Conservation (phyloP, 345 rosid species). For the Cardiospermum halicacabum region DNA sequence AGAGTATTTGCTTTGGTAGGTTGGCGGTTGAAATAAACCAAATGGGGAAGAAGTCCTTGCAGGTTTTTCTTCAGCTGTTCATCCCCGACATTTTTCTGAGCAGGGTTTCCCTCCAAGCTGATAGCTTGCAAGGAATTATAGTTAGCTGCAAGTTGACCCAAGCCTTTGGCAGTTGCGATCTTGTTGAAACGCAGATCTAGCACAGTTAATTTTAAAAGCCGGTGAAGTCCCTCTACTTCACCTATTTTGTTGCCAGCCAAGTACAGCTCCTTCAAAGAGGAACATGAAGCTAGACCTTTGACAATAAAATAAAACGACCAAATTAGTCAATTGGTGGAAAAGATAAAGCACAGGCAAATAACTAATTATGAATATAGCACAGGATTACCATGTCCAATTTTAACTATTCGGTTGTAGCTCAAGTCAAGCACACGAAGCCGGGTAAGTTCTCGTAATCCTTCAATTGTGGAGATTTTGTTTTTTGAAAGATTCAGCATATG, state of each 20-base stretch:
- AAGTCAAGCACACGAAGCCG: slow-evolving; percentile 87
- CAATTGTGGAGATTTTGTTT: slow-evolving; percentile 76
- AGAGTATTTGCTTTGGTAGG: slow-evolving; percentile 45
- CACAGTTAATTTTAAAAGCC: slow-evolving; percentile 72
- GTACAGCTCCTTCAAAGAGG: slow-evolving; percentile 88
- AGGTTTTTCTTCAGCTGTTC: slow-evolving; percentile 83
- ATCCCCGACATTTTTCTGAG: slow-evolving; percentile 94
- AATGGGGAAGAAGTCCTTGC: slow-evolving; percentile 73
- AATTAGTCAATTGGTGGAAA: no score
- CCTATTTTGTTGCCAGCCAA: slow-evolving; percentile 92
- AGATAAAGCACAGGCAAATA: neutral
- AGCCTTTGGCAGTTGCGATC: slow-evolving; percentile 74
- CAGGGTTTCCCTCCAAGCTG: slow-evolving; percentile 97
- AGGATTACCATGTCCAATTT: slow-evolving; percentile 88
- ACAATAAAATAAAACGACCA: neutral
- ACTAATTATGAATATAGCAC: neutral
- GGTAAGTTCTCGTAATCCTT: slow-evolving; percentile 88
- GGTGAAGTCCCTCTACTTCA: slow-evolving; percentile 95
- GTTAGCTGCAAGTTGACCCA: slow-evolving; percentile 97
- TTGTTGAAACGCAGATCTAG: slow-evolving; percentile 92
- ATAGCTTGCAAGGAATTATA: slow-evolving; percentile 90
- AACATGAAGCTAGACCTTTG: slow-evolving; percentile 88
- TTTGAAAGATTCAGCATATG: slow-evolving; percentile 72
- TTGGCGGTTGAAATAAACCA: slow-evolving; percentile 79
- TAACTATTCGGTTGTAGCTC: slow-evolving; percentile 82